Evolutionary conservation across 305 asterid genomes (phyloP).

Genomic region (Solanum hybrid): DNA sequence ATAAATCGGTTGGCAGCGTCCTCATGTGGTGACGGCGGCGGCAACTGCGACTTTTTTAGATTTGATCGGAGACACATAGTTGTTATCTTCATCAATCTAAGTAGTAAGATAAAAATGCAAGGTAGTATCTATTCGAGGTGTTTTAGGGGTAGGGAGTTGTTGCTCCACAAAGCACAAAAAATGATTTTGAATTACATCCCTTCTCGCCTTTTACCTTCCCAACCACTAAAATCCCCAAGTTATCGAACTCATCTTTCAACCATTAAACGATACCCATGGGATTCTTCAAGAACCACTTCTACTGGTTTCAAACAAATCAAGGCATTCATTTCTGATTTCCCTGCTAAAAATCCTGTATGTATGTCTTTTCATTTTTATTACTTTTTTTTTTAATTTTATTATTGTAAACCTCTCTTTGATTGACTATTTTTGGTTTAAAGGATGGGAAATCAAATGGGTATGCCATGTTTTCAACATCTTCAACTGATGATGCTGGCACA

Average conservation of each 20-base stretch:
- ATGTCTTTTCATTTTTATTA: not conserved
- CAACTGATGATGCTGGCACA: constrained; percentile 8
- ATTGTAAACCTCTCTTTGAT: not conserved
- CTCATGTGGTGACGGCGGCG: not conserved
- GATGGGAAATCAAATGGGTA: constrained; percentile 38
- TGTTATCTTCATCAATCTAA: not conserved
- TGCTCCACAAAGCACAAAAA: constrained; percentile 8
- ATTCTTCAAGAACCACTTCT: constrained; percentile 33
- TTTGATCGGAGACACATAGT: not conserved
- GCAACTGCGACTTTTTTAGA: not conserved
- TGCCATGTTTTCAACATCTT: constrained; percentile 54
- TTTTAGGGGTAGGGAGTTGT: constrained; percentile 14
- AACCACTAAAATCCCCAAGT: not conserved
- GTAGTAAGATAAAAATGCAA: constrained; percentile 12
- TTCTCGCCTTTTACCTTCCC: not conserved
- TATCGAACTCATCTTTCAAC: constrained; percentile 20
- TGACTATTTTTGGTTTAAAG: constrained; percentile 18
- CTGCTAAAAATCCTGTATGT: constrained; percentile 47
- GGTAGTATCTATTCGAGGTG: constrained; percentile 19
- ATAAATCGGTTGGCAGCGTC: not conserved
- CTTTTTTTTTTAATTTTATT: no score
- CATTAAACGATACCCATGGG: constrained; percentile 29
- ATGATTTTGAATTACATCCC: not conserved
- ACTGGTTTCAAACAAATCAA: constrained; percentile 28
- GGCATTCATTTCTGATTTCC: constrained; percentile 57